A percentile compares a stretch with the other conserved stretches of the same genome.
Conservation (phyloP, 768 basidiomycete species). For the Rhodotorula paludigena region DNA sequence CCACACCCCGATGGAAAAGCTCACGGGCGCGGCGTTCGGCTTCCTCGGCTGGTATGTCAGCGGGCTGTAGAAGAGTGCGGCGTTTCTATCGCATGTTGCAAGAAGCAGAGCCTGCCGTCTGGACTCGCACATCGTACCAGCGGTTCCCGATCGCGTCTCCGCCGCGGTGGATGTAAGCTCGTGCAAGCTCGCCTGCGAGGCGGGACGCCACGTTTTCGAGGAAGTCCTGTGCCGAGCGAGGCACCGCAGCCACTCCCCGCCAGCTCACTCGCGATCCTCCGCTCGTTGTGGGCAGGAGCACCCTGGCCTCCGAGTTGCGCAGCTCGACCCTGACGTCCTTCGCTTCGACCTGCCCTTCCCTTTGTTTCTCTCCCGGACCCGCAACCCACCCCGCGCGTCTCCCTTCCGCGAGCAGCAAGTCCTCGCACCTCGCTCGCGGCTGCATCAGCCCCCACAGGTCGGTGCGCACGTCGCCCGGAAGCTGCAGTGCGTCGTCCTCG, state of each 20-base stretch:
- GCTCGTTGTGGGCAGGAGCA: not conserved
- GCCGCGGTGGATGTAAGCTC: too few relatives aligned
- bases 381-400: not conserved
- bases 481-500: conserved; percentile 2
- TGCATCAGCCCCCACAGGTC: conserved; percentile 20
- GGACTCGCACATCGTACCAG: too few relatives aligned
- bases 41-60: conserved; percentile 29
- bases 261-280: not conserved
- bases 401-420: conserved; percentile 6
- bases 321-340: conserved; percentile 26
- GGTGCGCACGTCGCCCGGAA: not conserved
- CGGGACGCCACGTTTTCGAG: too few relatives aligned
- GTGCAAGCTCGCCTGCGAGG: too few relatives aligned
- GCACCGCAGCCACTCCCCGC: not conserved
- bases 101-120: too few relatives aligned
- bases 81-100: too few relatives aligned
- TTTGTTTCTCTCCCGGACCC: not conserved
- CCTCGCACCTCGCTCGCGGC: conserved; percentile 19
- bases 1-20: conserved; percentile 80
- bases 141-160: too few relatives aligned
- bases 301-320: not conserved
- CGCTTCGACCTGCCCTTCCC: not conserved
- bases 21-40: conserved; percentile 61
- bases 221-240: too few relatives aligned
- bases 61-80: conserved; percentile 6